Conservation (phyloP, 2,329 filamentous ascomycete genomes). For the Seiridium unicorne region DNA sequence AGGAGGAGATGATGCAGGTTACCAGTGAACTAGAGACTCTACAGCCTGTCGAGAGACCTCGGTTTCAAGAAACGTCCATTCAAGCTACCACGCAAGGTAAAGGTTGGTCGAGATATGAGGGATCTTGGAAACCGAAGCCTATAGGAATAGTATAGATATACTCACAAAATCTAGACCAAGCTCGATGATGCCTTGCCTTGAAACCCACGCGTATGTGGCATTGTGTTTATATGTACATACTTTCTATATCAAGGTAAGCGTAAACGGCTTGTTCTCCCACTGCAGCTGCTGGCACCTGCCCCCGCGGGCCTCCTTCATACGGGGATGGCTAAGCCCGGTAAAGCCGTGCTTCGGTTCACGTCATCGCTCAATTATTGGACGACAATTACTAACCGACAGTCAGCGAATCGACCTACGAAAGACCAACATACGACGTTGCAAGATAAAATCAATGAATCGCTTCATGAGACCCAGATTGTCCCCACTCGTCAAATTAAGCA, state of each 20-base stretch:
- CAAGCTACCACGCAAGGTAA: conserved; percentile 17
- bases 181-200: background rate
- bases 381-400: background rate
- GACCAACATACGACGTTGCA: background rate
- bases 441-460: conserved; percentile 36
- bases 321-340: background rate
- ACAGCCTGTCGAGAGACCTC: conserved; percentile 8
- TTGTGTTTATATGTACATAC: background rate
- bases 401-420: too few species aligned
- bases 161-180: background rate
- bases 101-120: conserved; percentile 50
- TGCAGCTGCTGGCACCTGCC: background rate
- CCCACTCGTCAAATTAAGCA: conserved; percentile 28
- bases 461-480: conserved; percentile 34
- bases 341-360: background rate
- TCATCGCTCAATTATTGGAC: conserved; percentile 1
- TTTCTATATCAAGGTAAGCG: background rate
- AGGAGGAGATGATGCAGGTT: conserved; percentile 19
- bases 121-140: conserved; percentile 55
- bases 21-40: conserved; percentile 19
- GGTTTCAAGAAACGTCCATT: conserved; percentile 9
- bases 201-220: too few species aligned
- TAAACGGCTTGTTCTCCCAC: background rate
- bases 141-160: conserved; percentile 49
- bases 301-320: background rate